Evolutionary conservation across 371 early-diverging fungal species (phyloP), one percentile per base, ranked within the genome.

Genomic region (Mortierella sp.): DNA sequence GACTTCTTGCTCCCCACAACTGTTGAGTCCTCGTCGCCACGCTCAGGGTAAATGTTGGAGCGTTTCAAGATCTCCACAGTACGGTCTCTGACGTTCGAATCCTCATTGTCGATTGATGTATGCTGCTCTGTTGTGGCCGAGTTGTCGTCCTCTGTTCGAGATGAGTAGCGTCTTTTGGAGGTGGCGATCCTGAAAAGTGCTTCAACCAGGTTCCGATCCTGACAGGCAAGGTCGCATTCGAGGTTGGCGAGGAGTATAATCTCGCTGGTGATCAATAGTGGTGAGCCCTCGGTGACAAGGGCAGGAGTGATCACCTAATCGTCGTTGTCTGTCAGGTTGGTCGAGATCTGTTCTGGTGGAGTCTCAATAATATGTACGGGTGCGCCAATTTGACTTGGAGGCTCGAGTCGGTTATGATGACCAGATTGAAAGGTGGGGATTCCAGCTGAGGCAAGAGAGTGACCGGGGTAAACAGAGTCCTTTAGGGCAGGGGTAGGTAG

Each of bases 111-210:
- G 50, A 75, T 24, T 34, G 39, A 61, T 26, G 72, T 31, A 58
- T 7, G 34, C 50, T 41, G 1, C 45, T 47, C n/a, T 40, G 9
- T 52, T 43, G 40, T 8, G 43, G 22, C 24, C 2, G 13, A 10
- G 34, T 22, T 41, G 65, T 40, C 4, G 43, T n/a, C 7, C 45
- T 55, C 9, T 3, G 40, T 8, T 39, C 81, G 71, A 13, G 14
- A 45, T 0, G 83, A 74, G 55, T 82, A 82, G 22, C 83, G 83
- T 45, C 73, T 64, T 29, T 78, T 82, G 48, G 72, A 37, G 16
- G 70, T 29, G 43, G 71, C 70, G 26, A 77, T 72, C 37, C 58
- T 66, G 41, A 75, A 55, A 14, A 82, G 68, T 1, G 83, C 79
- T 40, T 82, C 72, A 11, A 78, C 0, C 48, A 82, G 44, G 40